Base-by-base conservation (phyloP, 352 stramenopile species). In the Globisporangium takayamanum region DNA sequence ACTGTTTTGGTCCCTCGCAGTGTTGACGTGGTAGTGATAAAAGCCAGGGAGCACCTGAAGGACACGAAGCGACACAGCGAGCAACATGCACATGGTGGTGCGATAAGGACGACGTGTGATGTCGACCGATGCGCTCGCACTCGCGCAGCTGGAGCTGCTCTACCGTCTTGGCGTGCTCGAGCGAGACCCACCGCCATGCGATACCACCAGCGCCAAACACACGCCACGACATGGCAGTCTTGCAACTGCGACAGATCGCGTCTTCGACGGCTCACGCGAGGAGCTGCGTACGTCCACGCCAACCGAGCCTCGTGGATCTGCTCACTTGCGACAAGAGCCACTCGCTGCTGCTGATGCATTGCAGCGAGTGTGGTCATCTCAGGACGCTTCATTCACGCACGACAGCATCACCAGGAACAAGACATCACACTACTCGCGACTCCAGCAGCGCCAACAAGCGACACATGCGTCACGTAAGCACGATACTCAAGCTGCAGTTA, bases 141-240 rank as follows among this genome's bases (percentile, higher is more conserved):
- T 39, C 20, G 72, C 74, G 46, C 78, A 88, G 57, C 65, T 88
- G 0, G 70, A 80, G 64, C 68, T 66, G 42, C 66, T 88, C 36
- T 77, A 79, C 36, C 60, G 55, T 50, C 52, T 88, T 45, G 78
- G 78, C 8, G 64, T 88, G 37, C 48, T 88, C 5, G 51, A 69
- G n/a, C 68, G 76, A 4, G 60, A 64, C 26, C 53, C 55, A 0
- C 56, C 28, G 18, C 44, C 20, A 14, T 18, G 44, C 10, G 44
- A 18, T 12, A 14, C 7, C 25, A 36, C 2, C 18, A 3, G 5
- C 28, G 7, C 36, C 22, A 44, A 28, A 3, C 18, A 5, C 26
- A 5, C 3, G 2, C 2, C 30, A 55, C 15, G 41, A 20, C 41
- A 20, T 46, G 15, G 16, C 47, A 61, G 16, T 18, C 8, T 26